A percentile compares a stretch with the other conserved stretches of the same genome.
These are phyloP conservation scores for Infundibulicybe gibba DNA, from an alignment of 768 basidiomycete species.

Conservation along the genomic window DNA sequence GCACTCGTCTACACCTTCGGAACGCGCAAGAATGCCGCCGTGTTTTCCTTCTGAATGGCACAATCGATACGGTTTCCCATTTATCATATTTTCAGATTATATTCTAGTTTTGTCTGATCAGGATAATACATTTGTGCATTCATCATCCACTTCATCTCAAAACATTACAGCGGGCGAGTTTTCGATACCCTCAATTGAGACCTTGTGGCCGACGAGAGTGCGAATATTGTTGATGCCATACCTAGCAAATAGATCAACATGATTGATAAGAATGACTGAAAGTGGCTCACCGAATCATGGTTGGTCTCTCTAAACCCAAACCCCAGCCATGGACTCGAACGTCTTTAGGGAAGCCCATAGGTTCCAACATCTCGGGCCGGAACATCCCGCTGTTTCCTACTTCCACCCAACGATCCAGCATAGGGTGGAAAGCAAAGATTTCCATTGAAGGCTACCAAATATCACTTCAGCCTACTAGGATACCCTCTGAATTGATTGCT, in stretches of 20 bases:
- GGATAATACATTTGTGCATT: constrained; percentile 3
- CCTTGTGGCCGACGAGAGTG: constrained; percentile 96
- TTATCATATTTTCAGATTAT: too few relatives aligned
- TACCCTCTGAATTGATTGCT: background rate
- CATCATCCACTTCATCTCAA: constrained; percentile 31
- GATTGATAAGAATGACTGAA: background rate
- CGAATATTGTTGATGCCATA: constrained; percentile 98
- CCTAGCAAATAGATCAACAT: constrained; percentile 31
- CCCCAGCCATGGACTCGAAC: constrained; percentile 98
- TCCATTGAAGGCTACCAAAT: constrained; percentile 81
- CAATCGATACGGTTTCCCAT: background rate
- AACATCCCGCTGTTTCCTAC: constrained; percentile 99
- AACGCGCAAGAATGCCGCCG: constrained; percentile 75
- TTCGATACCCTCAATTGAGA: constrained; percentile 85
- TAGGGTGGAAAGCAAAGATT: constrained; percentile 97
- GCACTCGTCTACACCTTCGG: constrained; percentile 87
- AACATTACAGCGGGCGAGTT: constrained; percentile 89
- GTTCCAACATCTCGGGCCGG: constrained; percentile 98
- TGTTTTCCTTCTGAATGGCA: constrained; percentile 69
- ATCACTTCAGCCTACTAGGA: constrained; percentile 1
- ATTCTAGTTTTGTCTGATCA: too few relatives aligned
- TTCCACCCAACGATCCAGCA: constrained; percentile 93
- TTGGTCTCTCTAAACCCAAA: constrained; percentile 89
- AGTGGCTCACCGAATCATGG: constrained; percentile 87
- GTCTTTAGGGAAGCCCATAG: constrained; percentile 97